Evolutionary conservation across 306 rosid species (phyloP).

Genomic region (Castanea sativa): DNA sequence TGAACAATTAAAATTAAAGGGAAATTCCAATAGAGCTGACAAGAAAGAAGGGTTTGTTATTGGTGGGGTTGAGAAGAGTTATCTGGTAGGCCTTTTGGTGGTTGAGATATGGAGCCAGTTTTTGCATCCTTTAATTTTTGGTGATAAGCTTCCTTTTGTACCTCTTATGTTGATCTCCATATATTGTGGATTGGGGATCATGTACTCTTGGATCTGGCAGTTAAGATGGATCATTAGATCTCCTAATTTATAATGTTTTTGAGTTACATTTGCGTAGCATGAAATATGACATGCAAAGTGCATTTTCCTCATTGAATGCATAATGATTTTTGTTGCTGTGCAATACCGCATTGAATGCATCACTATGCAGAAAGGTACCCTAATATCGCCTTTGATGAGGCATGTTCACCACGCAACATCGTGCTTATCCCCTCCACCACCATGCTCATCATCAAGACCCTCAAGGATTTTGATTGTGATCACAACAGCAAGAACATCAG

Average conservation of each 20-base stretch:
- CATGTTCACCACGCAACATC: no score
- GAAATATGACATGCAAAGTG: not conserved
- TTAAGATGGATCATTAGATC: constrained; percentile 48
- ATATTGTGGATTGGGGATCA: constrained; percentile 68
- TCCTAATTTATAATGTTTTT: not conserved
- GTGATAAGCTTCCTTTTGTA: constrained; percentile 63
- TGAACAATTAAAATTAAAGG: constrained; percentile 17
- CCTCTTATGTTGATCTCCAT: constrained; percentile 79
- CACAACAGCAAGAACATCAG: no score
- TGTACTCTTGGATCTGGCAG: constrained; percentile 93
- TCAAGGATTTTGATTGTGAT: no score
- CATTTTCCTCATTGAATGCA: not conserved
- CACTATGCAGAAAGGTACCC: no score
- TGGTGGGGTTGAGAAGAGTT: constrained; percentile 49
- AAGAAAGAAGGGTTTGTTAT: constrained; percentile 37
- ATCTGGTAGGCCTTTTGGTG: constrained; percentile 59
- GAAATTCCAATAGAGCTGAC: constrained; percentile 3
- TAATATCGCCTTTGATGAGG: no score
- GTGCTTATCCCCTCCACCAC: no score
- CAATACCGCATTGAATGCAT: no score
- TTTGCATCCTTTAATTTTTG: constrained; percentile 70
- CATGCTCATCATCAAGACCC: no score
- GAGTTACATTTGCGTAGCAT: not conserved
- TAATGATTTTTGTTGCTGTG: not conserved
- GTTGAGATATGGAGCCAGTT: constrained; percentile 82